Evolutionary conservation across 164 flowering plant genomes (phyloP), one percentile per base, ranked within the genome.

Genomic region (Tetracentron sinense): DNA sequence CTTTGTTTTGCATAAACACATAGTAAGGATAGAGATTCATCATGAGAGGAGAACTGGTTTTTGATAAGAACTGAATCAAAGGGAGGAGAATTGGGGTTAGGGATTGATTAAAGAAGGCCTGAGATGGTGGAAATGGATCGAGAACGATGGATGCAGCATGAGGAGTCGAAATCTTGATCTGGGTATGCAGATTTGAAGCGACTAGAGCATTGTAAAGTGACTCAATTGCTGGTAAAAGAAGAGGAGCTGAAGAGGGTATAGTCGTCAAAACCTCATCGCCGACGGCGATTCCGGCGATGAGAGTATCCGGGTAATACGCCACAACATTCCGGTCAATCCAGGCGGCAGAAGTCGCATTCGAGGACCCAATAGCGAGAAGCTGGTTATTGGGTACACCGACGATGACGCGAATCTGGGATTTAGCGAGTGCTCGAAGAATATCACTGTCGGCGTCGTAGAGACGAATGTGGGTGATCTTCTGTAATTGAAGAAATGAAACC

Each of bases 61-160:
- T 79, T 0, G 92, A 85, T 44, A 82, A 52, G 72, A 94, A 94
- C 57, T 76, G 81, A 48, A 91, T 70, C 68, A 94, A 62, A 29
- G 86, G 88, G 19, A 77, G 71, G 48, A 94, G 59, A 31, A 81
- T 58, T 7, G 81, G 75, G 23, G 70, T 62, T 33, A 84, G 72
- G 68, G 87, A 77, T 52, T 87, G 87, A 48, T 94, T 94, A 65
- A 94, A 94, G 66, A 83, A 94, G 19, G 99, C 90, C 59, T 94
- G 99, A 5, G 97, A 91, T 22, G 99, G 99, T 17, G 99, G 99
- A 42, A 91, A 94, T 1, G 99, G 81, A 73, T 91, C 96, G 20
- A 91, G 81, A 52, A 94, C 66, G 6, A 91, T 68, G 1, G 96
- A 84, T 11, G 94, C 90, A 0, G 99, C 72, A 69, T 83, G 88